Percentiles rank a stretch among this genome's conserved stretches.
These are phyloP conservation scores for Erysimum cheiri DNA, from an alignment of 441 rosid species.

Conservation along the genomic window DNA sequence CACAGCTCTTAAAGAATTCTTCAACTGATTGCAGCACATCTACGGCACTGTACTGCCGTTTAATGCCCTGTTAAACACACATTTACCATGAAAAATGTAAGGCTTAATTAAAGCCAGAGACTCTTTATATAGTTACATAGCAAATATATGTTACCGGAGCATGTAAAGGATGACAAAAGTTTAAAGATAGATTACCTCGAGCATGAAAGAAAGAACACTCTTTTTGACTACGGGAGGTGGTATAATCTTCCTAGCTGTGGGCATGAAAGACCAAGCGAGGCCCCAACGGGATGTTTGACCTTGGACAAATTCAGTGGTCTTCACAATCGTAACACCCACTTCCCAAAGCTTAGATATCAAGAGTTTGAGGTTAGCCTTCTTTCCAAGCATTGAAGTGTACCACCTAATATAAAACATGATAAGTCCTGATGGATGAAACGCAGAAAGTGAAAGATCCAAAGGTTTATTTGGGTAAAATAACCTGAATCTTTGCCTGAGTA, in stretches of 20 bases:
- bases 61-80: constrained; percentile 59
- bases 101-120: constrained; percentile 5
- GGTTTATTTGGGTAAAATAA: constrained; percentile 28
- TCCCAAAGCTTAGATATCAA: constrained; percentile 77
- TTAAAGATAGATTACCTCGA: constrained; percentile 60
- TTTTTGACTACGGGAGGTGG: constrained; percentile 54
- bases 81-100: constrained; percentile 13
- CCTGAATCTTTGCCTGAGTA: constrained; percentile 73
- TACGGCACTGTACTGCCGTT: constrained; percentile 72
- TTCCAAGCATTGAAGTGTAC: constrained; percentile 95
- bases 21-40: constrained; percentile 74
- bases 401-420: constrained; percentile 54
- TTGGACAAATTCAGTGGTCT: constrained; percentile 91
- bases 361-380: constrained; percentile 79
- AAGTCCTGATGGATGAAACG: constrained; percentile 19
- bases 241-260: constrained; percentile 66
- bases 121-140: background rate
- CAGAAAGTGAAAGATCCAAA: constrained; percentile 12
- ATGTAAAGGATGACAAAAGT: constrained; percentile 3
- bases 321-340: constrained; percentile 76
- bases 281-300: constrained; percentile 97
- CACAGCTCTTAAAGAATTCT: constrained; percentile 58
- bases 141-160: constrained; percentile 5
- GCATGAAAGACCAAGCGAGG: constrained; percentile 90
- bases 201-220: constrained; percentile 67